These are phyloP conservation scores for Xylariaceae sp. DNA, from an alignment of 2,329 filamentous ascomycete species.

Conservation along the genomic window DNA sequence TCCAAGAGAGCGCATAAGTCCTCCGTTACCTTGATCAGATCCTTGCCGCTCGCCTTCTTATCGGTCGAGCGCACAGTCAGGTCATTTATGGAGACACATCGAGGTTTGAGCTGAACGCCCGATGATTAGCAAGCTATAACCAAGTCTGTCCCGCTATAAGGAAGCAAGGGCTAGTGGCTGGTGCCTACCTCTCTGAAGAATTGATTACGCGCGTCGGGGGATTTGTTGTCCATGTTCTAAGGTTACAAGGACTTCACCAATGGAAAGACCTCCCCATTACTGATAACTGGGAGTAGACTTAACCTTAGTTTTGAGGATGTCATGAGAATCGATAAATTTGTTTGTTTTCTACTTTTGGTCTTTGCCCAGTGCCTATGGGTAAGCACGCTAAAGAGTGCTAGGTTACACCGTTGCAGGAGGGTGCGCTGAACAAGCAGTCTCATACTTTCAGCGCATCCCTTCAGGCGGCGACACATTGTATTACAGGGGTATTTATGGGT, in stretches of 20 bases:
- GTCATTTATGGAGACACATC: slow-evolving; percentile 55
- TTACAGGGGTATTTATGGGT: too few species aligned
- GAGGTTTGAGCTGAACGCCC: slow-evolving; percentile 52
- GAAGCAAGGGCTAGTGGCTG: slow-evolving; percentile 2
- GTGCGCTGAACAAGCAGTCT: too few species aligned
- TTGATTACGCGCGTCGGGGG: slow-evolving; percentile 24
- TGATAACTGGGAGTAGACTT: too few species aligned
- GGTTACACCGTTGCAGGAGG: too few species aligned
- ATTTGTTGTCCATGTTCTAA: slow-evolving; percentile 22
- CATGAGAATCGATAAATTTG: too few species aligned
- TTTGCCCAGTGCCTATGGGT: too few species aligned
- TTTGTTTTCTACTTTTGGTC: too few species aligned
- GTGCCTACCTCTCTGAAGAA: slow-evolving; percentile 33
- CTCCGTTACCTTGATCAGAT: slow-evolving; percentile 41
- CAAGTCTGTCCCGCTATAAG: not conserved
- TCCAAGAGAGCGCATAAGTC: slow-evolving; percentile 44
- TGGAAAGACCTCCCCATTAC: too few species aligned
- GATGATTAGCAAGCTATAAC: slow-evolving; percentile 10
- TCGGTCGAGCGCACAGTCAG: slow-evolving; percentile 46
- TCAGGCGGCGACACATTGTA: too few species aligned
- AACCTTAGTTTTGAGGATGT: too few species aligned
- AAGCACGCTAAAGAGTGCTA: too few species aligned
- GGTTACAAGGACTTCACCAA: not conserved
- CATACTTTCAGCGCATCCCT: too few species aligned
- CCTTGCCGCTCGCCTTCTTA: slow-evolving; percentile 36